phyloP scores from a whole-genome alignment of 805 yeast species.

The Ogataea philodendri region DNA sequence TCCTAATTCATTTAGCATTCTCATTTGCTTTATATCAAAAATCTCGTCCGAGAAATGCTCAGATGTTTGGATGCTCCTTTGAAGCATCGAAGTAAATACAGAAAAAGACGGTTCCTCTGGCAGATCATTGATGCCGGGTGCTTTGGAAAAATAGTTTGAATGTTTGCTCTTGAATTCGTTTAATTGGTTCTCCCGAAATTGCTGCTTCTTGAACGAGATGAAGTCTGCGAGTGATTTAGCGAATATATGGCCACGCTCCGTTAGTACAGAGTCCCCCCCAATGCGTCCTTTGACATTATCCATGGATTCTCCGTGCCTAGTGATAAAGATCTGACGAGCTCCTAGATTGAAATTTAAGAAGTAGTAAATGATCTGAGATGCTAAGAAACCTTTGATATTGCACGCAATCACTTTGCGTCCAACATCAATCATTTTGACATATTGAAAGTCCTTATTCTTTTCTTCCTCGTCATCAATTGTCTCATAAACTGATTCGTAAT shows the following conservation, averaged over 20 bases:
- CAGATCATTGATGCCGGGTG: conserved; percentile 10
- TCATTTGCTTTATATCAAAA: conserved; percentile 80
- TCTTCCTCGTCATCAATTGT: conserved; percentile 77
- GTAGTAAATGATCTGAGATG: conserved; percentile 91
- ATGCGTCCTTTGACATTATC: conserved; percentile 84
- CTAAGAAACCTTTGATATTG: conserved; percentile 81
- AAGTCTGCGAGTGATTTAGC: conserved; percentile 71
- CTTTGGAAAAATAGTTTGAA: conserved; percentile 8
- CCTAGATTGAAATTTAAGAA: conserved; percentile 82
- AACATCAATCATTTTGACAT: conserved; percentile 93
- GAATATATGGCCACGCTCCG: conserved; percentile 75
- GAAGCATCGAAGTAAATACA: conserved; percentile 90
- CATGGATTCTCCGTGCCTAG: conserved; percentile 90
- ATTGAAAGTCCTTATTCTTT: conserved; percentile 64
- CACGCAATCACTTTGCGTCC: conserved; percentile 92
- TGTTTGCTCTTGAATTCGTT: conserved; percentile 49
- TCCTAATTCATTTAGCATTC: conserved; percentile 90
- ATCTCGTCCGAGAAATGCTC: conserved; percentile 68
- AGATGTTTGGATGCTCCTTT: conserved; percentile 76
- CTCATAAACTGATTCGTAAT: conserved; percentile 87
- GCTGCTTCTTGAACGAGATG: conserved; percentile 64
- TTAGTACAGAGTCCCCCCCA: conserved; percentile 87
- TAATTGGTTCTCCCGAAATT: conserved; percentile 63
- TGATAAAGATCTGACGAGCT: conserved; percentile 90
- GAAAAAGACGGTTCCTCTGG: conserved; percentile 75